Evolutionary conservation across 352 stramenopile genomes (phyloP).

Genomic region (Pythium biforme): DNA sequence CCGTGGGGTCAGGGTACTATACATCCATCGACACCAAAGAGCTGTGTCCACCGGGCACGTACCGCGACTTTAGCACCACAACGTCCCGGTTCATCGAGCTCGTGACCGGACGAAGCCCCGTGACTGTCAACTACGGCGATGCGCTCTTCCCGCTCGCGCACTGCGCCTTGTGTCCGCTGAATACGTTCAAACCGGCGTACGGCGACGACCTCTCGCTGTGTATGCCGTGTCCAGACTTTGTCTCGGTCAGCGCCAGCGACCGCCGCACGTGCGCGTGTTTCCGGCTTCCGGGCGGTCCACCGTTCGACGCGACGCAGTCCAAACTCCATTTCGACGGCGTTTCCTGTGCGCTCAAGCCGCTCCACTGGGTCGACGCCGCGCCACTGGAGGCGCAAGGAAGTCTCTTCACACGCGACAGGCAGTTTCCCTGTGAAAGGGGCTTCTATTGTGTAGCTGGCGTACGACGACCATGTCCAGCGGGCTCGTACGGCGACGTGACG

Average conservation of each 20-base stretch:
- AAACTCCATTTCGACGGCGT: constrained; percentile 43
- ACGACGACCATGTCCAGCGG: constrained; percentile 53
- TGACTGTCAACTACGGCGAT: constrained; percentile 65
- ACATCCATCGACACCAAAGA: constrained; percentile 40
- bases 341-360: constrained; percentile 31
- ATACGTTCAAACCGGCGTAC: constrained; percentile 62
- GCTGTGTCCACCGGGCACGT: constrained; percentile 38
- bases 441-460: constrained; percentile 57
- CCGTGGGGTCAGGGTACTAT: constrained; percentile 40
- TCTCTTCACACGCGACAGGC: constrained; percentile 39
- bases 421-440: constrained; percentile 61
- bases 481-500: constrained; percentile 32
- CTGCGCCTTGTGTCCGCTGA: constrained; percentile 59
- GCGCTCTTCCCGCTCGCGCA: constrained; percentile 44
- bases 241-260: constrained; percentile 42
- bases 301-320: constrained; percentile 31
- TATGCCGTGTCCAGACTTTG: constrained; percentile 43
- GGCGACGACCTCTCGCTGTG: constrained; percentile 57
- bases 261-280: constrained; percentile 62
- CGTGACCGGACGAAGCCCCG: constrained; percentile 38
- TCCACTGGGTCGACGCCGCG: constrained; percentile 2
- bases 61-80: constrained; percentile 29
- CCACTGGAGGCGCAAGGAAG: constrained; percentile 27
- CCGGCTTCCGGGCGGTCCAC: constrained; percentile 41
- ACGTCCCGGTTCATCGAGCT: constrained; percentile 39